phyloP scores from a whole-genome alignment of 768 basidiomycete genomes.

The Lactarius tabidus region DNA sequence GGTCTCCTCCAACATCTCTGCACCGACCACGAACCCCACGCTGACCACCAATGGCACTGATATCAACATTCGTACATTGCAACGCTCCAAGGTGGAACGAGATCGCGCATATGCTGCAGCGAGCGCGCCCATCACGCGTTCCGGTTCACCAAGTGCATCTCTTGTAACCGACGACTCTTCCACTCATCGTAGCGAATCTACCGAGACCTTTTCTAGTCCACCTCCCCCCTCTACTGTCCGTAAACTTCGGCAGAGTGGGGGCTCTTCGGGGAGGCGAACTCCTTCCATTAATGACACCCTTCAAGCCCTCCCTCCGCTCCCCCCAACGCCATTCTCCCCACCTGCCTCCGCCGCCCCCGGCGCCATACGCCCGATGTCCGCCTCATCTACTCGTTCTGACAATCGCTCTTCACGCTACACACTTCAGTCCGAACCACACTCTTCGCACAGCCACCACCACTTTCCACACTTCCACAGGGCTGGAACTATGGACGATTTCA shows the following conservation, averaged over 20 bases:
- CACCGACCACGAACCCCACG: constrained; percentile 79
- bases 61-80: constrained; percentile 56
- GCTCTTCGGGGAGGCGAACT: constrained; percentile 38
- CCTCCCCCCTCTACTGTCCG: constrained; percentile 36
- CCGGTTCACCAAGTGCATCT: constrained; percentile 50
- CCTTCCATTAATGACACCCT: constrained; percentile 54
- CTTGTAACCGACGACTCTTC: constrained; percentile 55
- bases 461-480: constrained; percentile 36
- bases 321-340: constrained; percentile 29
- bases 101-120: constrained; percentile 48
- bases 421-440: constrained; percentile 47
- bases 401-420: constrained; percentile 64
- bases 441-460: constrained; percentile 50
- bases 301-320: constrained; percentile 36
- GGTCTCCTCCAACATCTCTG: constrained; percentile 51
- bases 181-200: constrained; percentile 52
- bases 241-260: constrained; percentile 52
- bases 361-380: constrained; percentile 32
- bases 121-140: constrained; percentile 36
- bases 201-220: constrained; percentile 35
- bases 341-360: constrained; percentile 20
- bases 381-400: constrained; percentile 48
- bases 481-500: constrained; percentile 52
- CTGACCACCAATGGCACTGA: constrained; percentile 70
- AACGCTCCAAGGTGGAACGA: constrained; percentile 49